Evolutionary conservation across 2,329 filamentous ascomycete genomes (phyloP).

Genomic region (Aschersonia sp.): DNA sequence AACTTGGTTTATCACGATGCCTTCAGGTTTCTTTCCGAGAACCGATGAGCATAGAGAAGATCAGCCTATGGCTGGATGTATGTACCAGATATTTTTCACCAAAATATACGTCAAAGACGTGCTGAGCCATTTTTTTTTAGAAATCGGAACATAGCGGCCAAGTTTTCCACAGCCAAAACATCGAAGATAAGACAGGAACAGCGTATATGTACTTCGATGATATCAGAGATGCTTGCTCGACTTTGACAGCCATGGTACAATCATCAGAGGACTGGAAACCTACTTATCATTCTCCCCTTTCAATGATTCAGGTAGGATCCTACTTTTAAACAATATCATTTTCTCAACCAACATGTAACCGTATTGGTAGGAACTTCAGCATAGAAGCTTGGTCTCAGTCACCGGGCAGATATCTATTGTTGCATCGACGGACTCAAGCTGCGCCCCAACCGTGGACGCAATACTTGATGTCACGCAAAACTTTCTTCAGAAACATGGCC

Average conservation of each 20-base stretch:
- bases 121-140: conserved; percentile 13
- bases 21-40: conserved; percentile 23
- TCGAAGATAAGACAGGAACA: conserved; percentile 22
- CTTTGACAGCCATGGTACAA: conserved; percentile 29
- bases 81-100: conserved; percentile 5
- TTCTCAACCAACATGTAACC: no score
- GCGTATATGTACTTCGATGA: conserved; percentile 44
- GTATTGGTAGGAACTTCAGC: no score
- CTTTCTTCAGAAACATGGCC: conserved; percentile 31
- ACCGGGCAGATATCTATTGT: conserved; percentile 16
- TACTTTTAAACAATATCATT: neutral
- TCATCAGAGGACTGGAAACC: conserved; percentile 29
- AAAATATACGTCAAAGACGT: neutral
- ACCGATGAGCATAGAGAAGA: conserved; percentile 18
- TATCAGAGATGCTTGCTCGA: conserved; percentile 41
- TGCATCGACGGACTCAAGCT: conserved; percentile 9
- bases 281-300: conserved; percentile 9
- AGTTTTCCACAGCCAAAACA: conserved; percentile 20
- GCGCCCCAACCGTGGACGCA: conserved; percentile 15
- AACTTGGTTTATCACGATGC: conserved; percentile 29
- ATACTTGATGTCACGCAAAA: conserved; percentile 15
- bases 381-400: neutral
- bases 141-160: conserved; percentile 19
- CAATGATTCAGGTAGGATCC: neutral
- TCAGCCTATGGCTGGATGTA: conserved; percentile 32